Percentiles rank a stretch among this genome's conserved stretches.
Conservation (phyloP, 2,329 filamentous ascomycete genomes). For the Alternaria viburni region DNA sequence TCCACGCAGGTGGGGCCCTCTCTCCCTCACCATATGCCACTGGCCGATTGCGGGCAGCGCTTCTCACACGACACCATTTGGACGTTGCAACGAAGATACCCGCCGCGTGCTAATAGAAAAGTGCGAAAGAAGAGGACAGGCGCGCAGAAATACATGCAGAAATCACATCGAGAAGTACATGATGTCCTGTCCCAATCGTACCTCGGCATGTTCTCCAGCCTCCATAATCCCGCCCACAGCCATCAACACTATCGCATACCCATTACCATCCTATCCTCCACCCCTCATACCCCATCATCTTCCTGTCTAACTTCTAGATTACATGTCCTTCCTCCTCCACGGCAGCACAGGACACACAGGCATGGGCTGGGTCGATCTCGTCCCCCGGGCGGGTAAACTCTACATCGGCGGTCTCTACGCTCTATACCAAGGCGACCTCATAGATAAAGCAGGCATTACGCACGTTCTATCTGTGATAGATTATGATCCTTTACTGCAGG, state of each 20-base stretch:
- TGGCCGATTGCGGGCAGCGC: background rate
- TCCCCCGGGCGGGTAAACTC: constrained; percentile 44
- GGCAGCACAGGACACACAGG: constrained; percentile 36
- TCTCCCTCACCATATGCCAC: background rate
- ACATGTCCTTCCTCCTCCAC: constrained; percentile 43
- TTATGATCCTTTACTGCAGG: constrained; percentile 37
- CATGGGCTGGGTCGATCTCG: constrained; percentile 49
- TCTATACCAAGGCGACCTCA: constrained; percentile 49
- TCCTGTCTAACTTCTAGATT: too few relatives aligned
- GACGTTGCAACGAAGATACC: background rate
- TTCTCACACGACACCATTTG: too few relatives aligned
- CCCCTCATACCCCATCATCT: too few relatives aligned
- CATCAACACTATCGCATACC: too few relatives aligned
- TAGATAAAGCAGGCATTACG: constrained; percentile 38
- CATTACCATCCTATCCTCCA: too few relatives aligned
- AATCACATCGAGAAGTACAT: background rate
- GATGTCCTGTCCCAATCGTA: background rate
- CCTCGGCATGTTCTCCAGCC: constrained; percentile 7
- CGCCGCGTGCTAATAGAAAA: background rate
- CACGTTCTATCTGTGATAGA: constrained; percentile 44
- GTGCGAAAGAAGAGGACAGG: background rate
- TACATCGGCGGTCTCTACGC: constrained; percentile 53
- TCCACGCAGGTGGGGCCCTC: background rate
- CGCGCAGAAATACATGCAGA: background rate
- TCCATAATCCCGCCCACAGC: too few relatives aligned